Evolutionary conservation across 768 basidiomycete species (phyloP), one percentile per base, ranked within the genome.

Genomic region (Pholiota conissans): DNA sequence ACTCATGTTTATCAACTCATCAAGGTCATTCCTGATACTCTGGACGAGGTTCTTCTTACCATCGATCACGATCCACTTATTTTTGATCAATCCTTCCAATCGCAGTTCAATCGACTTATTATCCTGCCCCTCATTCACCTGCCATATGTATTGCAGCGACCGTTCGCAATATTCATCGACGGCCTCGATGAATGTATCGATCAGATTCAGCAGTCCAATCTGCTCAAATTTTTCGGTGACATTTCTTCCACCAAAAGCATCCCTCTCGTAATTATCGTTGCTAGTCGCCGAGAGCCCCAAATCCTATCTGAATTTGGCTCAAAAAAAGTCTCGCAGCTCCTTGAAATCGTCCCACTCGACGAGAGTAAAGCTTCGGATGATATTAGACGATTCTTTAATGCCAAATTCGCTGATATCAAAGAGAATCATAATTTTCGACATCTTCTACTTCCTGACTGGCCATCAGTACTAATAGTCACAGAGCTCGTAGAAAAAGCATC

Each of bases 281-380:
- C 63, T 3, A 59, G 61, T 18, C 58, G 63, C 6, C 58, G 58
- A 1, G 63, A 64, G 40, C 32, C 32, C 1, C 55, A 64, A 28
- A 62, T 64, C 28, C 29, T 39, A 22, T 20, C 28, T 20, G 56
- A 11, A 22, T 57, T 64, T n/a, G 35, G 52, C n/a, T 13, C 14
- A 26, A 18, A 11, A n/a, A 18, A 26, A n/a, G 22, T 35, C 9
- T 10, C 16, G 3, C 14, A 16, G 6, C 24, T 37, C 10, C 24
- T 35, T 37, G 27, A 30, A 18, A 40, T 11, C 6, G 16, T 55
- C 8, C 47, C 53, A 2, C 60, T 64, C 24, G 55, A 55, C 24
- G 42, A 56, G 22, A 49, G 34, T 14, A 56, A 53, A 18, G 18
- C 40, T 2, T 40, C 61, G 0, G 50, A 54, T 2, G 61, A 62